Evolutionary conservation across 2,329 filamentous ascomycete species (phyloP).

Genomic region (Xylariomycetidae sp.): DNA sequence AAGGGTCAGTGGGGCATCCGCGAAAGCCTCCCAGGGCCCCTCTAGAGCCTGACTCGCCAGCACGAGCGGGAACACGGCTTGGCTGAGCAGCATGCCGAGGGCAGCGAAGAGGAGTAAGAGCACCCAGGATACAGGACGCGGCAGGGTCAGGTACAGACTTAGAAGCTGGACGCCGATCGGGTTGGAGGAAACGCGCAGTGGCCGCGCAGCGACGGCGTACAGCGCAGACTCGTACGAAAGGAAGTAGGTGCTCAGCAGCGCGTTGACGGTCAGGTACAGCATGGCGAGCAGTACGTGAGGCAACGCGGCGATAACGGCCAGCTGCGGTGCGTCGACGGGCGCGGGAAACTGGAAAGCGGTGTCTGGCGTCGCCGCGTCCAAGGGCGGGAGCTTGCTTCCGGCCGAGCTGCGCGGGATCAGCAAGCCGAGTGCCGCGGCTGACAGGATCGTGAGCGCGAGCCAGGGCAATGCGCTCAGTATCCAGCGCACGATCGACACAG

Average conservation of each 20-base stretch:
- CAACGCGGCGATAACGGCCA: constrained; percentile 34
- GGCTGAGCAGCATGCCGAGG: constrained; percentile 40
- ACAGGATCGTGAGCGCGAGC: constrained; percentile 30
- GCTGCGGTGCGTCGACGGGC: constrained; percentile 18
- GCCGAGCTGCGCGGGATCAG: constrained; percentile 18
- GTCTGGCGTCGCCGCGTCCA: constrained; percentile 32
- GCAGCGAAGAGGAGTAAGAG: constrained; percentile 38
- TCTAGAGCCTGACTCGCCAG: too few species aligned
- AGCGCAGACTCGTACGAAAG: constrained; percentile 44
- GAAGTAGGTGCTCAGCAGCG: constrained; percentile 41
- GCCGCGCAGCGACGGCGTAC: constrained; percentile 30
- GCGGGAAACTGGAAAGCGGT: constrained; percentile 26
- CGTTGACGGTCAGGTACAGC: constrained; percentile 43
- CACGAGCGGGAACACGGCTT: constrained; percentile 33
- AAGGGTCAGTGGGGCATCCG: too few species aligned
- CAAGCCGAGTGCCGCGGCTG: constrained; percentile 33
- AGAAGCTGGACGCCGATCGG: constrained; percentile 39
- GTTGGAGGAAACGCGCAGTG: constrained; percentile 39
- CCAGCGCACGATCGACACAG: constrained; percentile 39
- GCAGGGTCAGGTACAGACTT: constrained; percentile 45
- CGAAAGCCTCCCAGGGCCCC: too few species aligned
- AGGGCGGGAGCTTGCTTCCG: constrained; percentile 27
- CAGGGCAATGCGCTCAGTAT: constrained; percentile 32
- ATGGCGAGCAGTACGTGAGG: constrained; percentile 43
- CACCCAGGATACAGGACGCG: constrained; percentile 37